Conservation (phyloP, 805 yeast species). For the Wickerhamomyces tratensis region DNA sequence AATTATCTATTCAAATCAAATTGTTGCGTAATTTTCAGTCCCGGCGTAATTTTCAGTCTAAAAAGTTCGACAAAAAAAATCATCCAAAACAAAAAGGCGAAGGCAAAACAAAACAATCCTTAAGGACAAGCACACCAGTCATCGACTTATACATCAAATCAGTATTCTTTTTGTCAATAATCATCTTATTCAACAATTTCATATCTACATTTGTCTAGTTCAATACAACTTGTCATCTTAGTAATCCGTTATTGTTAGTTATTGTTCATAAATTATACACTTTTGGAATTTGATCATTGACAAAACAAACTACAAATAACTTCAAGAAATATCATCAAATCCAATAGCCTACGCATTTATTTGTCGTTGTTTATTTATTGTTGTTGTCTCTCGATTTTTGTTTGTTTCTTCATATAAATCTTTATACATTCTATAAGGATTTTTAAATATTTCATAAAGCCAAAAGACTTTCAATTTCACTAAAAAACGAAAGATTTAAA, state of each 20-base stretch:
- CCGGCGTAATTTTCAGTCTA: slow-evolving; percentile 5
- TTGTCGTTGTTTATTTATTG: slow-evolving; percentile 7
- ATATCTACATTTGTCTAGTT: background rate
- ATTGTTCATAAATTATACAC: background rate
- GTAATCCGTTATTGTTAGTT: background rate
- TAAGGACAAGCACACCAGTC: background rate
- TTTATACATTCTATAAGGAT: too few relatives aligned
- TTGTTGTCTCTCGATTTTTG: too few relatives aligned
- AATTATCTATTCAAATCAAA: background rate
- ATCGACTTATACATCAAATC: background rate
- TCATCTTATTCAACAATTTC: background rate
- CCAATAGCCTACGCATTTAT: slow-evolving; percentile 10
- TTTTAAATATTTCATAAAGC: too few relatives aligned
- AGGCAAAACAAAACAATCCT: slow-evolving; percentile 8
- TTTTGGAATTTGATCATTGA: background rate
- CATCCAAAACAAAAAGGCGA: slow-evolving; percentile 1
- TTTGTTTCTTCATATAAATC: too few relatives aligned
- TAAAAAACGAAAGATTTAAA: too few relatives aligned
- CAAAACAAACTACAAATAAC: background rate
- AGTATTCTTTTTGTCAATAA: background rate
- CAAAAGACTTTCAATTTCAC: too few relatives aligned
- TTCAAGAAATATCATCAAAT: background rate
- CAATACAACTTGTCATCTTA: background rate
- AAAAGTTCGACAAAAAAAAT: slow-evolving; percentile 3
- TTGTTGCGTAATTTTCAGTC: slow-evolving; percentile 6